Base-by-base conservation (phyloP, 768 basidiomycete genomes). In the Botryobasidium botryosum region DNA sequence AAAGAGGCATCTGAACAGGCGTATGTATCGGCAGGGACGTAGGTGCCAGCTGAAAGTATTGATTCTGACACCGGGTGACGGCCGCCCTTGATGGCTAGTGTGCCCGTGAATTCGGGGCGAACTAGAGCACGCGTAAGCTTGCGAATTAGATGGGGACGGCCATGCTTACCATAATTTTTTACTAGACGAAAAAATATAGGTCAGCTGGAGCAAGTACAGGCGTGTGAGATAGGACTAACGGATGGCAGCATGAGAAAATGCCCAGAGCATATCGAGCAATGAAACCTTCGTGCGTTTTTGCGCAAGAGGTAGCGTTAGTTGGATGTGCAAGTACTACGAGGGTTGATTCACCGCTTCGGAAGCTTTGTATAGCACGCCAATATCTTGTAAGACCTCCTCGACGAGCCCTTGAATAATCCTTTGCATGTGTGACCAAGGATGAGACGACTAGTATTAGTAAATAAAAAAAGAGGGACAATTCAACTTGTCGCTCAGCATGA, bases 1-100 rank as follows among this genome's bases (percentile, higher is more conserved):
- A 99, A 97, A 2, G 72, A 71, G 2, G 86, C 79, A 1, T 81
- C 72, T 48, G 79, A 74, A 46, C 78, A 82, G 53, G 84, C 84
- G 54, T 84, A 99, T 1, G 83, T 77, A 56, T 97, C 92, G 55
- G 96, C 97, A 3, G 85, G 71, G 3, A 96, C 75, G 23, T 90
- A 65, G 4, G 69, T 74, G 3, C 77, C 80, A 0, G 72, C 69
- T 1, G 74, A 64, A 48, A 79, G 75, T 2, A 79, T 65, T 4
- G 66, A 75, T 58, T 92, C 86, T 12, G 92, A 68, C 5, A 94
- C 69, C 1, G 92, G 90, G 57, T 96, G 90, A 2, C 85, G 71
- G 1, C 90, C 88, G 0, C 74, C 70, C 59, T 88, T 91, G 59
- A 96, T 79, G 1, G 88, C 87, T 6, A 90, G 64, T 2, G 85